Base-by-base conservation (phyloP, 805 yeast genomes). In the Metschnikowia hibisci region DNA sequence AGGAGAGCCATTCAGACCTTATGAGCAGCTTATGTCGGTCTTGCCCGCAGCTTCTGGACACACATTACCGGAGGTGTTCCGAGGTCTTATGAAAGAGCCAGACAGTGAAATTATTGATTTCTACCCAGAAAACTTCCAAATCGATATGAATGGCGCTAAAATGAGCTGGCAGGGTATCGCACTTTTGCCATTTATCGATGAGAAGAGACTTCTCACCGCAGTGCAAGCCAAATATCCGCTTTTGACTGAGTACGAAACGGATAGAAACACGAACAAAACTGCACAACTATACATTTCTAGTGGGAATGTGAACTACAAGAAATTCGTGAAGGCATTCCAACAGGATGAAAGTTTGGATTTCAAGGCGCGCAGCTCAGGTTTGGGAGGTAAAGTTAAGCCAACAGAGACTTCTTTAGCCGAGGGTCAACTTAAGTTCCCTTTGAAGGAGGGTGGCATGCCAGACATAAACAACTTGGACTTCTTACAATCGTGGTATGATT, bases 151-250 rank as follows among this genome's bases (percentile, higher is more conserved):
- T 59, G 98, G 98, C 23, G 87, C 87, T 53, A 88, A 86, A 52
- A 84, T 85, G 87, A 74, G 91, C 39, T 90, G 98, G 98, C 95
- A 88, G 60, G 97, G 96, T 42, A 84, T 90, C 55, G 90, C 95
- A 0, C 65, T 90, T 32, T 67, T 90, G 43, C 97, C 98, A 0
- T 90, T 90, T 53, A 91, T 90, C 53, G 96, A 90, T 55, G 96
- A 87, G 55, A 63, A 63, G n/a, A 69, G 95, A 53, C 69, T 90
- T 34, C 62, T 90, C 41, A 66, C 71, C 13, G 82, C 80, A 3
- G 95, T 89, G 2, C 72, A 77, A 41, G 76, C 65, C 1, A 79
- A 83, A 47, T 90, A 90, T 57, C 66, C 73, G 2, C 62, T 68
- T 30, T 68, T 90, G 36, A 75, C 87, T 0, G 85, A 77, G 3